Conservation (phyloP, 169 alveolate species). For the Plasmodium yoelii region DNA sequence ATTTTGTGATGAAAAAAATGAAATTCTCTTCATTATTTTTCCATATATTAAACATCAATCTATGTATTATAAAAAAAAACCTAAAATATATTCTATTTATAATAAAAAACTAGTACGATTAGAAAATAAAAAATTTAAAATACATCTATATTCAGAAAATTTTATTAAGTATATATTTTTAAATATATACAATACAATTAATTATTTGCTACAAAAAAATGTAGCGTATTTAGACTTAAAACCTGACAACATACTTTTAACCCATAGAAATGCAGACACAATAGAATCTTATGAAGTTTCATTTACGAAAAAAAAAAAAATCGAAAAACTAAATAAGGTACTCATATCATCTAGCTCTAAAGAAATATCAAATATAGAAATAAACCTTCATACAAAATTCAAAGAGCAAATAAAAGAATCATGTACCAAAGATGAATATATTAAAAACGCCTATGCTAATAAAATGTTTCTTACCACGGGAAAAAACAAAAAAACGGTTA, state of each 20-base stretch:
- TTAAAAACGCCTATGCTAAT: neutral
- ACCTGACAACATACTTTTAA: conserved; percentile 67
- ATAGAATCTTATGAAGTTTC: conserved; percentile 19
- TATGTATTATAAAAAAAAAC: conserved; percentile 57
- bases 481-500: conserved; percentile 13
- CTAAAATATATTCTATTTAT: conserved; percentile 39
- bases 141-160: conserved; percentile 52
- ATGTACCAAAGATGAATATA: neutral
- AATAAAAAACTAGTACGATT: conserved; percentile 4
- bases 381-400: conserved; percentile 10
- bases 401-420: neutral
- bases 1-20: conserved; percentile 50
- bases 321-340: no score
- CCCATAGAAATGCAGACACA: conserved; percentile 10
- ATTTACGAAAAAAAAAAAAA: conserved; percentile 27
- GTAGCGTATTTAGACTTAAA: conserved; percentile 55
- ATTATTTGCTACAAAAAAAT: conserved; percentile 48
- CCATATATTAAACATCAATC: conserved; percentile 60
- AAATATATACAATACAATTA: conserved; percentile 36
- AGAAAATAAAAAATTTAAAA: conserved; percentile 10
- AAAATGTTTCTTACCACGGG: conserved; percentile 4
- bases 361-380: conserved; percentile 14
- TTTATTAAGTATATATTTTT: conserved; percentile 37
- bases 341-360: neutral
- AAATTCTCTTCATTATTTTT: conserved; percentile 18